Conservation (phyloP, 257 asterid genomes). For the Echites panduratus region DNA sequence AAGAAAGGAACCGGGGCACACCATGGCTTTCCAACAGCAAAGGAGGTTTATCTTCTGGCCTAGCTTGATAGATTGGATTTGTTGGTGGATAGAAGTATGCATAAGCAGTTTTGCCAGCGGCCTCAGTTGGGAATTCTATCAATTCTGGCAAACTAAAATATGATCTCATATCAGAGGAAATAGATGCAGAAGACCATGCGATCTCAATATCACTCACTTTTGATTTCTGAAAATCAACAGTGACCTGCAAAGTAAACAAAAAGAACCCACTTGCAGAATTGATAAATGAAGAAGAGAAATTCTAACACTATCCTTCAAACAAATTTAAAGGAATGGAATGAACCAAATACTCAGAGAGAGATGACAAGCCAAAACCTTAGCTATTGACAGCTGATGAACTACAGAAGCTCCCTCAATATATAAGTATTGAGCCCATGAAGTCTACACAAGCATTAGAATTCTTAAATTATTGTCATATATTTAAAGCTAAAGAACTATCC, state of each 20-base stretch:
- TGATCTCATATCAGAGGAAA: constrained; percentile 31
- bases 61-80: constrained; percentile 66
- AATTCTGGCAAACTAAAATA: constrained; percentile 73
- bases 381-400: constrained; percentile 69
- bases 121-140: constrained; percentile 82
- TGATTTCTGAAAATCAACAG: constrained; percentile 56
- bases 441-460: constrained; percentile 41
- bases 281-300: neutral
- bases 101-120: constrained; percentile 80
- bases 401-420: constrained; percentile 91
- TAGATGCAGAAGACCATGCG: constrained; percentile 66
- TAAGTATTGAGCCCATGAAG: constrained; percentile 47
- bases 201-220: constrained; percentile 59
- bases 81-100: constrained; percentile 94
- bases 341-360: neutral
- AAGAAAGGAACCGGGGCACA: constrained; percentile 20
- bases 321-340: constrained; percentile 6
- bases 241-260: constrained; percentile 50
- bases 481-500: constrained; percentile 1
- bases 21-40: constrained; percentile 89
- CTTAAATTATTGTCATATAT: constrained; percentile 8
- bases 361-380: constrained; percentile 47
- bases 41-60: constrained; percentile 75
- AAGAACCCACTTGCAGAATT: neutral
- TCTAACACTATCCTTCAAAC: neutral